Evolutionary conservation across 306 rosid species (phyloP).

Genomic region (Cucurbita ficifolia): DNA sequence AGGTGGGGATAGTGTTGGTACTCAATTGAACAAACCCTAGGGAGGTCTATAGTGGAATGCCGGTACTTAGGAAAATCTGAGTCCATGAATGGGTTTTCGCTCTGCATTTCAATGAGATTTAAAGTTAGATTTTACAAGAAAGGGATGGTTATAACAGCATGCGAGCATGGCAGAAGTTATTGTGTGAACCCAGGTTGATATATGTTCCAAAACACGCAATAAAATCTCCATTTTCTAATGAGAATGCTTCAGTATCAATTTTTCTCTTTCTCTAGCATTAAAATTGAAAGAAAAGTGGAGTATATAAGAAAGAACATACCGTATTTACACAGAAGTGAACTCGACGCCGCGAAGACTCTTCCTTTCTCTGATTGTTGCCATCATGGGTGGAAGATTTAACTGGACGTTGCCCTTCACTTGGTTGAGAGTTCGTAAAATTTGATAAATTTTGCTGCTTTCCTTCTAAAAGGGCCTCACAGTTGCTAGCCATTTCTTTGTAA

Average conservation of each 20-base stretch:
- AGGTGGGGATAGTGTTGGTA: conserved; percentile 34
- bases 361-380: conserved; percentile 15
- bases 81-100: conserved; percentile 48
- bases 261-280: background rate
- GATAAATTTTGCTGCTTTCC: conserved; percentile 64
- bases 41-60: conserved; percentile 19
- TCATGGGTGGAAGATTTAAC: conserved; percentile 19
- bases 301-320: conserved; percentile 20
- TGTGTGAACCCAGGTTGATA: background rate
- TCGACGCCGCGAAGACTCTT: conserved; percentile 6
- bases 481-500: conserved; percentile 67
- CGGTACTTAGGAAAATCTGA: conserved; percentile 12
- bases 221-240: background rate
- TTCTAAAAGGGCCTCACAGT: conserved; percentile 51
- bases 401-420: conserved; percentile 20
- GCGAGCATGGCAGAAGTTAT: background rate
- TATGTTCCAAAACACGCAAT: background rate
- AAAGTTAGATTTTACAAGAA: background rate
- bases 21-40: conserved; percentile 42
- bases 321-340: conserved; percentile 13
- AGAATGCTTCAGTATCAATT: background rate
- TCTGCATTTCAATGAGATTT: conserved; percentile 29
- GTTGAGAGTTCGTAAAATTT: conserved; percentile 24
- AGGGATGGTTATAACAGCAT: background rate
- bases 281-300: background rate